These are phyloP conservation scores for Monosporascus sp. DNA, from an alignment of 2,329 filamentous ascomycete genomes.

Conservation along the genomic window DNA sequence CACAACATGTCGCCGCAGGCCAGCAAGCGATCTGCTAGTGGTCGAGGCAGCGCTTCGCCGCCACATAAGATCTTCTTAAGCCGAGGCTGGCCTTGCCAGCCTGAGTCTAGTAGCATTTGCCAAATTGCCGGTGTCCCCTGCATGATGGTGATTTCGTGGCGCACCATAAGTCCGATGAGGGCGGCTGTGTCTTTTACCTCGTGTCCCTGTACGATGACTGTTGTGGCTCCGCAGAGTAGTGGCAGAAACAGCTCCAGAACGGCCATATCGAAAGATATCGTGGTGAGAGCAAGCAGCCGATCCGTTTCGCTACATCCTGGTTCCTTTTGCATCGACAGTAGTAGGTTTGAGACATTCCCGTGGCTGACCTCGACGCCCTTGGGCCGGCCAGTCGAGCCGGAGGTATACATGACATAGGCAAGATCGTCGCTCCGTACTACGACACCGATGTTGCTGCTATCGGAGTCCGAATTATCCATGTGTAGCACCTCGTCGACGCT, in stretches of 20 bases:
- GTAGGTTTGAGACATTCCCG: constrained; percentile 12
- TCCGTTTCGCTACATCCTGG: constrained; percentile 20
- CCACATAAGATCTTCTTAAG: constrained; percentile 21
- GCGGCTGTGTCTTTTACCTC: constrained; percentile 26
- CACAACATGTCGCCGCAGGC: constrained; percentile 9
- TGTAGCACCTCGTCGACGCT: constrained; percentile 10
- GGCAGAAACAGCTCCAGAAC: constrained; percentile 30
- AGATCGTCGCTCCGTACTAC: constrained; percentile 15
- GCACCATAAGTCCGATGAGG: constrained; percentile 27
- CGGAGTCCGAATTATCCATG: constrained; percentile 1
- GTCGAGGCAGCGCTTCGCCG: constrained; percentile 21
- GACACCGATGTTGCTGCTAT: constrained; percentile 4
- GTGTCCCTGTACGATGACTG: constrained; percentile 24
- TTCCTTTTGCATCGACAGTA: constrained; percentile 19
- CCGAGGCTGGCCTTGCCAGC: constrained; percentile 14
- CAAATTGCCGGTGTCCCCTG: constrained; percentile 34
- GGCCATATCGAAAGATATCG: constrained; percentile 28
- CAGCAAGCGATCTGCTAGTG: constrained; percentile 26
- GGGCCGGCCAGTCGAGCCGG: constrained; percentile 25
- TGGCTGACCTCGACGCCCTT: constrained; percentile 34
- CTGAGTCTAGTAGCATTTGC: constrained; percentile 20
- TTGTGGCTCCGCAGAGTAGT: constrained; percentile 26
- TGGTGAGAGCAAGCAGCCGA: constrained; percentile 23
- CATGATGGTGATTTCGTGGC: constrained; percentile 29
- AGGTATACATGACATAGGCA: constrained; percentile 29